Evolutionary conservation across 148 eudicot genomes (phyloP), one percentile per base, ranked within the genome.

Genomic region (Pouteria glomerata): DNA sequence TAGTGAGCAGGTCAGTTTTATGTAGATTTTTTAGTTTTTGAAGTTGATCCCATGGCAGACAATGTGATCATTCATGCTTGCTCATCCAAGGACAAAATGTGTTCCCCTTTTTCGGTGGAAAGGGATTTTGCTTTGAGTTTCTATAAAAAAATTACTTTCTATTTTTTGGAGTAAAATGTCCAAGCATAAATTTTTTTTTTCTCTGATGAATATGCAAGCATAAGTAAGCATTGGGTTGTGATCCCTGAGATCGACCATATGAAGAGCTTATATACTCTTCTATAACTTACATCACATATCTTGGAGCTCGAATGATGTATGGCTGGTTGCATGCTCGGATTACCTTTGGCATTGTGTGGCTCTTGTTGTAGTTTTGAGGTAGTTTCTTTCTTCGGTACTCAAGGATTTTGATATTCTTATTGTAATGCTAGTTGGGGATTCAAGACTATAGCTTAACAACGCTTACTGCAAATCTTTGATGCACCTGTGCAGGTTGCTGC

Each of bases 1-100:
- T 70, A 87, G 88, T 72, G 90, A 87, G 71, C 90, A 87, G 88
- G 90, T 82, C 21, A 61, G 72, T 77, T 39, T 12, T 60, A 26
- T 50, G 16, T 66, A 19, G 24, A 51, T 3, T 29, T 41, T 34
- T 62, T 52, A 64, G 8, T 47, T 30, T 34, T 34, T 16, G 24
- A 39, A 2, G 35, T 23, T 15, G 39, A 60, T 45, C 14, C 33
- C n/a, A 44, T 34, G 15, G 21, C 34, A 16, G 39, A 11, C 27
- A 16, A 37, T 57, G 26, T 57, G 35, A 57, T 70, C 41, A 29
- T 45, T 26, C 35, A 18, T 16, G 6, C 15, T 24, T 69, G 33
- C 44, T 39, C 7, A 4, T 39, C 61, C 6, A 37, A 35, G 72
- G 19, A 16, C 48, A 52, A 41, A 15, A 26, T 0, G 23, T 63